Conservation (phyloP, 2,329 filamentous ascomycete species). For the Trichoderma sp. region DNA sequence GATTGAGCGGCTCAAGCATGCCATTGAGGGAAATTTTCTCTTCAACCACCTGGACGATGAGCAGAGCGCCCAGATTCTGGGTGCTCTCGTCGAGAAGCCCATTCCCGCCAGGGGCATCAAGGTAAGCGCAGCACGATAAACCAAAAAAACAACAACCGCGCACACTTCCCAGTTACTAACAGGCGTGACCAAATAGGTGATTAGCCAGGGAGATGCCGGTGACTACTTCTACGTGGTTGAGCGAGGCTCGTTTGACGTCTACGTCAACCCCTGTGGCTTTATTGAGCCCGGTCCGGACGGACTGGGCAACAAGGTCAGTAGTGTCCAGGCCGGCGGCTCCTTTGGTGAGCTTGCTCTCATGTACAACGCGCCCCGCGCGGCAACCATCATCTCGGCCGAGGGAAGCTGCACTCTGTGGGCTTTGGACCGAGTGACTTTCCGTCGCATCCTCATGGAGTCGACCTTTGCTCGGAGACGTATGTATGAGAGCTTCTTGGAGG, state of each 20-base stretch:
- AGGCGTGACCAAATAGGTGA: slow-evolving; percentile 60
- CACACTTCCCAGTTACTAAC: slow-evolving; percentile 25
- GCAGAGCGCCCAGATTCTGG: slow-evolving; percentile 80
- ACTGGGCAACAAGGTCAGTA: slow-evolving; percentile 76
- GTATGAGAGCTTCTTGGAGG: slow-evolving; percentile 95
- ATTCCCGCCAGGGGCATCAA: slow-evolving; percentile 86
- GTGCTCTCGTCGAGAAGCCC: slow-evolving; percentile 88
- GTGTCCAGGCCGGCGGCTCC: slow-evolving; percentile 81
- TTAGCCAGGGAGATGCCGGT: slow-evolving; percentile 89
- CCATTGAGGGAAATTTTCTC: slow-evolving; percentile 87
- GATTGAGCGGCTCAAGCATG: slow-evolving; percentile 69
- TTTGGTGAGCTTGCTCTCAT: slow-evolving; percentile 97
- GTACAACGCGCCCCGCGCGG: slow-evolving; percentile 96
- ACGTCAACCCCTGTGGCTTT: slow-evolving; percentile 75
- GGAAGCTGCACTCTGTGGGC: slow-evolving; percentile 82
- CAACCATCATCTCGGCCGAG: slow-evolving; percentile 84
- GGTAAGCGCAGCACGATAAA: slow-evolving; percentile 41
- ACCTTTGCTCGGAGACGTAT: slow-evolving; percentile 93
- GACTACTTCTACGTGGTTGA: slow-evolving; percentile 99
- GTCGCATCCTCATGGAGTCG: slow-evolving; percentile 96
- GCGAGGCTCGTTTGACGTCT: slow-evolving; percentile 83
- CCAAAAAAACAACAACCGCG: not conserved
- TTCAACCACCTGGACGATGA: slow-evolving; percentile 95
- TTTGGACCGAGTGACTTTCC: slow-evolving; percentile 92
- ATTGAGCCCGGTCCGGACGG: slow-evolving; percentile 78